phyloP scores from a whole-genome alignment of 2,329 filamentous ascomycete genomes.

The Exophiala sp. region DNA sequence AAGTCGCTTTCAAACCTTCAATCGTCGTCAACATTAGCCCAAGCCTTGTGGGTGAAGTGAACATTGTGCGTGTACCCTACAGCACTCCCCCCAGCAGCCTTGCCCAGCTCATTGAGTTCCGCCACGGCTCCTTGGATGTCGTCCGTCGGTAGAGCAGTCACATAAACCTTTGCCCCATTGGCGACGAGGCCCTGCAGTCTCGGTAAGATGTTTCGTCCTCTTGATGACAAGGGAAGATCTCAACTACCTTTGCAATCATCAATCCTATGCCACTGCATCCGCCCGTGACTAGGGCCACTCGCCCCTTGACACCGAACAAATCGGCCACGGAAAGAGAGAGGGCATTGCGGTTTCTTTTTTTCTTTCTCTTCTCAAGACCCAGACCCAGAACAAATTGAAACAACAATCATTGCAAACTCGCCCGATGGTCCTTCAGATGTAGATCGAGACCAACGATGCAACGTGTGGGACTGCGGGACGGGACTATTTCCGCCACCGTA shows the following conservation, averaged over 20 bases:
- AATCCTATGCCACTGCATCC: constrained; percentile 43
- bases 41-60: background rate
- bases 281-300: constrained; percentile 43
- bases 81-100: constrained; percentile 35
- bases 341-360: too few relatives aligned
- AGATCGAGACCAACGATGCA: background rate
- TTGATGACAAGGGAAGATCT: background rate
- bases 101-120: constrained; percentile 39
- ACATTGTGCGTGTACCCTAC: constrained; percentile 33
- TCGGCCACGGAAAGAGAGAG: constrained; percentile 21
- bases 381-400: background rate
- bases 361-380: background rate
- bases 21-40: constrained; percentile 4
- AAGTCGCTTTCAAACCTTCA: constrained; percentile 34
- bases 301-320: constrained; percentile 37
- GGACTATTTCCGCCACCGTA: too few relatives aligned
- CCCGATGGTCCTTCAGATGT: background rate
- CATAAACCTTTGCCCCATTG: constrained; percentile 46
- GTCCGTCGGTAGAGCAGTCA: constrained; percentile 40
- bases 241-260: constrained; percentile 46
- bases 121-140: constrained; percentile 37
- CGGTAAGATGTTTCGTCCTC: background rate
- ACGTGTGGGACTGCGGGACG: too few relatives aligned
- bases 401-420: background rate
- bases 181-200: constrained; percentile 36